phyloP scores from a whole-genome alignment of 257 asterid species.

The Solanum habrochaites region DNA sequence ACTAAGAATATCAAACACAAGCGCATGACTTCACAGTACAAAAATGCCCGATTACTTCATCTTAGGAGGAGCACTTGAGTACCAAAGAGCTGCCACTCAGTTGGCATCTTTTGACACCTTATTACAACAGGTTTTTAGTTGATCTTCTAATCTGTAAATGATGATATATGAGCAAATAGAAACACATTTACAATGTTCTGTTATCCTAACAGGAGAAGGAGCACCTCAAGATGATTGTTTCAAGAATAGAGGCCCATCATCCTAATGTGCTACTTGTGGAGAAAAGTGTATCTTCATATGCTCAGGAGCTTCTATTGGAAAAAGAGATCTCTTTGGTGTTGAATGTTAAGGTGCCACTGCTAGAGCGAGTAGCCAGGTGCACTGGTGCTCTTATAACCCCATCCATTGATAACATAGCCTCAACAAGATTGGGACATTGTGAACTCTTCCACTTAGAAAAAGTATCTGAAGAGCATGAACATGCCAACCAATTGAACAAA shows the following conservation, averaged over 20 bases:
- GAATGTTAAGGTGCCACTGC: conserved; percentile 63
- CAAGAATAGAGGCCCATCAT: conserved; percentile 77
- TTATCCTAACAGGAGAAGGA: conserved; percentile 63
- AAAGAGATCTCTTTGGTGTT: conserved; percentile 88
- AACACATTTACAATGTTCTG: background rate
- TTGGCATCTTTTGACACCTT: conserved; percentile 82
- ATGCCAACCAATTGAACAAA: conserved; percentile 52
- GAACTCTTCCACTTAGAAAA: conserved; percentile 80
- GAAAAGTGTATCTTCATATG: conserved; percentile 84
- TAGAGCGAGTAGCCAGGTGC: conserved; percentile 87
- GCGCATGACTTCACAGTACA: conserved; percentile 85
- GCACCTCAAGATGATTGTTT: conserved; percentile 62
- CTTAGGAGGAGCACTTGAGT: conserved; percentile 93
- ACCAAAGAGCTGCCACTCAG: conserved; percentile 73
- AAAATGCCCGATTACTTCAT: conserved; percentile 73
- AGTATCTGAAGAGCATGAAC: conserved; percentile 64
- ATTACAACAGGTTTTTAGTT: conserved; percentile 58
- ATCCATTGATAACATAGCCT: conserved; percentile 58
- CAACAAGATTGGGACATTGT: conserved; percentile 72
- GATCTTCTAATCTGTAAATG: background rate
- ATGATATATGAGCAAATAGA: conserved; percentile 1
- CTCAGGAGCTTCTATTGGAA: conserved; percentile 70
- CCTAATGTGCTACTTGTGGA: conserved; percentile 94
- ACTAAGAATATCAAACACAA: conserved; percentile 94
- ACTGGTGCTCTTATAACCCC: conserved; percentile 81